Conservation (phyloP, 164 flowering plant genomes). For the Saururus chinensis region DNA sequence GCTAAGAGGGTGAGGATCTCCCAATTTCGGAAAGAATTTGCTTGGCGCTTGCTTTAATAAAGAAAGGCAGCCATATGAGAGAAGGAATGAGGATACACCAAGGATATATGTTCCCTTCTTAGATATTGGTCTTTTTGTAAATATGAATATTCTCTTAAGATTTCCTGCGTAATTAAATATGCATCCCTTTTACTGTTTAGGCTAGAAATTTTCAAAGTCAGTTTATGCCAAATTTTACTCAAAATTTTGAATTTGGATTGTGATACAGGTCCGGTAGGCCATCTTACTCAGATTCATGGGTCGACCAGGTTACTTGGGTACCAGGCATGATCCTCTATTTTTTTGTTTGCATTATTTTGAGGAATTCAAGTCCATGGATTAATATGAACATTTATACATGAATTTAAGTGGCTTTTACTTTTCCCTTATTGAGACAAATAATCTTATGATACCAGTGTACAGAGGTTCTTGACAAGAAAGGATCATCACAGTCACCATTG, state of each 20-base stretch:
- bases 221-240: background rate
- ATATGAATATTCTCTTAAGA: background rate
- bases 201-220: background rate
- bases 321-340: slow-evolving; percentile 37
- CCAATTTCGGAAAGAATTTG: background rate
- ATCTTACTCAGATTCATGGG: slow-evolving; percentile 58
- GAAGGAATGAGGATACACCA: background rate
- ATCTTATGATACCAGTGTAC: background rate
- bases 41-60: background rate
- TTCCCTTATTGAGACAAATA: background rate
- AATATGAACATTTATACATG: background rate
- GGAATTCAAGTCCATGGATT: background rate
- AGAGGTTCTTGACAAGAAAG: background rate
- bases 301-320: slow-evolving; percentile 83
- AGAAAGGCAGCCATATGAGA: background rate
- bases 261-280: slow-evolving; percentile 78
- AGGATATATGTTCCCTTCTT: no score
- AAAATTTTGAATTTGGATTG: slow-evolving; percentile 6
- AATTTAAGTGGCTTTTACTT: background rate
- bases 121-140: no score
- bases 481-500: background rate
- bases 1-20: background rate
- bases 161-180: background rate
- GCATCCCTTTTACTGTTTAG: background rate
- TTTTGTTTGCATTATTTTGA: background rate